phyloP scores from a whole-genome alignment of 768 basidiomycete species.

The Clitopilus hobsonii region DNA sequence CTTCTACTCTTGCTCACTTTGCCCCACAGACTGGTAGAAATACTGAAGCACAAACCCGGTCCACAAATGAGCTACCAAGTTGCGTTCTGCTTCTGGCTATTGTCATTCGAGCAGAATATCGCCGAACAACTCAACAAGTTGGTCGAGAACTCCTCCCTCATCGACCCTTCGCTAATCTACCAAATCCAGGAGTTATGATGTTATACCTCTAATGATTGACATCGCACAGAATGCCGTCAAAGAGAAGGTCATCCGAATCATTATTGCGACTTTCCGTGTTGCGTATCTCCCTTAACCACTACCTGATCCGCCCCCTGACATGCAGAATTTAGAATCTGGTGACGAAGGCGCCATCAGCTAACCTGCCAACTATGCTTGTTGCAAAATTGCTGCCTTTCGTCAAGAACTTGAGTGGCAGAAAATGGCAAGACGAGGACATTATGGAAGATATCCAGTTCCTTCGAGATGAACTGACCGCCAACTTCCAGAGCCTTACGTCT shows the following conservation, averaged over 20 bases:
- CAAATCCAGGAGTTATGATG: conserved; percentile 71
- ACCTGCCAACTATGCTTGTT: conserved; percentile 90
- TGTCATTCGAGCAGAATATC: conserved; percentile 85
- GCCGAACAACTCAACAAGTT: conserved; percentile 87
- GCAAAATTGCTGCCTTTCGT: conserved; percentile 82
- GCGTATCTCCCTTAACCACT: conserved; percentile 7
- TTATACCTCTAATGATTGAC: conserved; percentile 79
- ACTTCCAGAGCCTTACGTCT: conserved; percentile 89
- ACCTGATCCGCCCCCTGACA: no score
- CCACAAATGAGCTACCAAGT: conserved; percentile 97
- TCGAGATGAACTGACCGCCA: conserved; percentile 75
- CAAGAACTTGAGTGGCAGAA: conserved; percentile 76
- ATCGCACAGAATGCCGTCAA: conserved; percentile 89
- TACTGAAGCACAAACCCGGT: conserved; percentile 72
- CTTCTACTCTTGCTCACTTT: no score
- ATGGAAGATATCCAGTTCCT: conserved; percentile 88
- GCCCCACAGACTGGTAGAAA: conserved; percentile 76
- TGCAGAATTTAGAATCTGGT: conserved; percentile 67
- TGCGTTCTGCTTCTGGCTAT: conserved; percentile 87
- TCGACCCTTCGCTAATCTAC: background rate
- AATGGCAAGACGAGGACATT: conserved; percentile 95
- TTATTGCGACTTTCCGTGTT: conserved; percentile 88
- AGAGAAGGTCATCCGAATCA: conserved; percentile 94
- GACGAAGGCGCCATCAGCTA: conserved; percentile 80
- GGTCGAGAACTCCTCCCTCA: conserved; percentile 20